These are phyloP conservation scores for Dioszegia crocea DNA, from an alignment of 768 basidiomycete genomes.

Conservation along the genomic window DNA sequence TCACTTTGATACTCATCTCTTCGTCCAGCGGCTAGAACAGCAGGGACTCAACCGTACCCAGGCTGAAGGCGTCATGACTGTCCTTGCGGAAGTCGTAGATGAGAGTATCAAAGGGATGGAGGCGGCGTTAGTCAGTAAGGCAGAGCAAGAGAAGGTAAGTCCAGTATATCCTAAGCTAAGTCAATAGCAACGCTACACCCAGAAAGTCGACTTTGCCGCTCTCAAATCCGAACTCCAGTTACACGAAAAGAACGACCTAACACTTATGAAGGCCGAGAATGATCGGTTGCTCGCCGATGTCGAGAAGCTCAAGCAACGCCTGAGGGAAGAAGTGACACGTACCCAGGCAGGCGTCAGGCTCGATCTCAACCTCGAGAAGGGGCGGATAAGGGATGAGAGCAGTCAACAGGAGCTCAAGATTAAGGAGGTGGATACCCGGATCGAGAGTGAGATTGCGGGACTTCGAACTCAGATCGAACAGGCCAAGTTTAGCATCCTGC, in stretches of 20 bases:
- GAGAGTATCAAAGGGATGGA: slow-evolving; percentile 96
- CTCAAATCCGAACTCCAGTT: slow-evolving; percentile 93
- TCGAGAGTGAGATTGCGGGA: slow-evolving; percentile 90
- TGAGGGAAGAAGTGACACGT: slow-evolving; percentile 83
- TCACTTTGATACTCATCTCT: slow-evolving; percentile 96
- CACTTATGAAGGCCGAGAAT: slow-evolving; percentile 92
- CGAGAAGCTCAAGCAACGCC: slow-evolving; percentile 87
- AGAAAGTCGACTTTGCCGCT: slow-evolving; percentile 83
- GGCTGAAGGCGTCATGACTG: slow-evolving; percentile 94
- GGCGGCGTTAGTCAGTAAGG: slow-evolving; percentile 89
- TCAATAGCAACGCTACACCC: slow-evolving; percentile 49
- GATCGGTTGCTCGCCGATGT: slow-evolving; percentile 86
- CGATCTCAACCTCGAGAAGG: slow-evolving; percentile 92
- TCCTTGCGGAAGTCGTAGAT: slow-evolving; percentile 94
- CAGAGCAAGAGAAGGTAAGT: slow-evolving; percentile 89
- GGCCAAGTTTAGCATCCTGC: slow-evolving; percentile 51
- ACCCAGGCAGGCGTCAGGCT: slow-evolving; percentile 90
- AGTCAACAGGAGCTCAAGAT: slow-evolving; percentile 90
- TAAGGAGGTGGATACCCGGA: slow-evolving; percentile 93
- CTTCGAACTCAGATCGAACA: slow-evolving; percentile 60
- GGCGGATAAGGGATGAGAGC: slow-evolving; percentile 84
- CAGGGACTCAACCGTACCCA: slow-evolving; percentile 85
- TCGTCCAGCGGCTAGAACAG: slow-evolving; percentile 81
- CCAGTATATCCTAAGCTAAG: neutral
- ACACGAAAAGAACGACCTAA: slow-evolving; percentile 93